These are phyloP conservation scores for Pseudocercospora fijiensis DNA, from an alignment of 2,329 filamentous ascomycete genomes.

Conservation along the genomic window DNA sequence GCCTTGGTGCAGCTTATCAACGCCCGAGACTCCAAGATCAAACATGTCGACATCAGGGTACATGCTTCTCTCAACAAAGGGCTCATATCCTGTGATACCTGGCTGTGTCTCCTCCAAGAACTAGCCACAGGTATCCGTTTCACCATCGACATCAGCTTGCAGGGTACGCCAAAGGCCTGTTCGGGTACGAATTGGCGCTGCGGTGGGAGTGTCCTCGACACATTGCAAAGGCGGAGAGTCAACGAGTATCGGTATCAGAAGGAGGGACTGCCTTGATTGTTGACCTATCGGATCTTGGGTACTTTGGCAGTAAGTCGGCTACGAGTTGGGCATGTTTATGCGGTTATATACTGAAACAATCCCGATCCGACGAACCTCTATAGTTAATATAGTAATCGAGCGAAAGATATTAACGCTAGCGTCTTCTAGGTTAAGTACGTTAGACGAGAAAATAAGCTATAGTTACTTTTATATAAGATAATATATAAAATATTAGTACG, in stretches of 20 bases:
- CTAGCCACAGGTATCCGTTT: not conserved
- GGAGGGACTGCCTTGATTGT: not conserved
- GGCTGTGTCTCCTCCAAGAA: not conserved
- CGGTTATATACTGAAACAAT: no score
- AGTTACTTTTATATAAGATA: no score
- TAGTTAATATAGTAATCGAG: no score
- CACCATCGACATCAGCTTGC: not conserved
- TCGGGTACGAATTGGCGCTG: not conserved
- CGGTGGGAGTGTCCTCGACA: not conserved
- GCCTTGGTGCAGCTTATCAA: not conserved
- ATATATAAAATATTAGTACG: no score
- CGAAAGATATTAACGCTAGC: no score
- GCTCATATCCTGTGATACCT: not conserved
- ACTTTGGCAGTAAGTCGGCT: no score
- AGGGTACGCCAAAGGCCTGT: not conserved
- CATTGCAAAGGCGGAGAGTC: not conserved
- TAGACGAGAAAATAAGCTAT: no score
- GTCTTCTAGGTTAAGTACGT: no score
- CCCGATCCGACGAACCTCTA: no score
- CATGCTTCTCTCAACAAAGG: not conserved
- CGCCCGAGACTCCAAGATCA: not conserved
- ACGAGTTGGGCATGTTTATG: no score
- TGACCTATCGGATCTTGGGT: no score
- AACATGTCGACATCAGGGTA: not conserved
- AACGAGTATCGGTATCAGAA: not conserved